Percentiles rank a stretch among this genome's conserved stretches.
phyloP scores from a whole-genome alignment of 2,329 filamentous ascomycete species.

The Lasiodiplodia gonubiensis region DNA sequence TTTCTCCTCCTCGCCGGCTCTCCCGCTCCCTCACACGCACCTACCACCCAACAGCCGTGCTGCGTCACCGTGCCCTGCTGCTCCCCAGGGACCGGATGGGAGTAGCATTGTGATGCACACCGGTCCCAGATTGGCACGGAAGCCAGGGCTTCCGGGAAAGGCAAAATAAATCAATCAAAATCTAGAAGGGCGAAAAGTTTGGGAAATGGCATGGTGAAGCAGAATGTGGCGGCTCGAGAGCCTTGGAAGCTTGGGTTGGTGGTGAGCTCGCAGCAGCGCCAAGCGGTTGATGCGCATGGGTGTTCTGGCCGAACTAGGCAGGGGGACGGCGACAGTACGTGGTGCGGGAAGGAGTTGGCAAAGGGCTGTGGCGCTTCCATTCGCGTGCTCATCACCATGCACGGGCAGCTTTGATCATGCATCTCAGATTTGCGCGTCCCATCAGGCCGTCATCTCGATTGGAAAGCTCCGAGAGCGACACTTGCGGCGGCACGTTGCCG shows the following conservation, averaged over 20 bases:
- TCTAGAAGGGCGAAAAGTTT: not conserved
- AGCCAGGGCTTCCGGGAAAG: not conserved
- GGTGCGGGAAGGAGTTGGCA: not conserved
- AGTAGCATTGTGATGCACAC: constrained; percentile 2
- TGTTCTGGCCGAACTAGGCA: not conserved
- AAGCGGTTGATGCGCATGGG: constrained; percentile 18
- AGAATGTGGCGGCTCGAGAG: constrained; percentile 8
- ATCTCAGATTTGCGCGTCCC: constrained; percentile 23
- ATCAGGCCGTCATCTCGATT: constrained; percentile 20
- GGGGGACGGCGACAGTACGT: not conserved
- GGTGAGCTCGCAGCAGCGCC: not conserved
- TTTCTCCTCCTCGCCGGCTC: not conserved
- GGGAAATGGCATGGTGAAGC: constrained; percentile 14
- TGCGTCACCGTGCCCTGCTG: not conserved
- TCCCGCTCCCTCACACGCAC: constrained; percentile 6
- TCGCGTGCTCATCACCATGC: not conserved
- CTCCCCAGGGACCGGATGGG: not conserved
- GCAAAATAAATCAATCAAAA: not conserved
- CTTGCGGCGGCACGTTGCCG: not conserved
- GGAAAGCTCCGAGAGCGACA: constrained; percentile 13
- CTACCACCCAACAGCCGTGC: not conserved
- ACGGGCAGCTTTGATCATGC: not conserved
- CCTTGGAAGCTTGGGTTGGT: constrained; percentile 9
- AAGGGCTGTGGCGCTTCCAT: not conserved
- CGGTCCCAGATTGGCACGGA: constrained; percentile 5